Conservation (phyloP, 164 flowering plant species). For the Euptelea pleiosperma region DNA sequence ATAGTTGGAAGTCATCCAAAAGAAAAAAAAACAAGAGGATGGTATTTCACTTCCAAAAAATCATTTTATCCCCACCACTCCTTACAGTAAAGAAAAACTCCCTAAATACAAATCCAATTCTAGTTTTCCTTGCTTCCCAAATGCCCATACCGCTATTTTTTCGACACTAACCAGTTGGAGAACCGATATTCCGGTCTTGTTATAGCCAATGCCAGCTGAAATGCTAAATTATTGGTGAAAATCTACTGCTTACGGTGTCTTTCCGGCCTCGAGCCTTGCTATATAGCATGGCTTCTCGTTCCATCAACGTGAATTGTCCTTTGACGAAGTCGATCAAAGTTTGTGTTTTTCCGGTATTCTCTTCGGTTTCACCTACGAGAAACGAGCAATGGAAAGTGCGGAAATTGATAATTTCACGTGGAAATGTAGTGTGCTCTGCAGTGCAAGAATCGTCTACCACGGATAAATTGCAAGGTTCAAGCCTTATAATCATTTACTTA, state of each 20-base stretch:
- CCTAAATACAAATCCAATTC: no score
- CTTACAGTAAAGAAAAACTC: no score
- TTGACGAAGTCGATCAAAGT: constrained; percentile 8
- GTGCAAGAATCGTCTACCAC: constrained; percentile 29
- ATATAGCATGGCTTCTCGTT: constrained; percentile 20
- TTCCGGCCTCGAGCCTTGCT: not conserved
- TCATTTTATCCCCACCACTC: no score
- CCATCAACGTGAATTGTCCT: constrained; percentile 16
- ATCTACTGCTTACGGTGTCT: not conserved
- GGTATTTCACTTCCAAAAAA: no score
- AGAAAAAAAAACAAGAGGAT: no score
- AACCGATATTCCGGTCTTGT: no score
- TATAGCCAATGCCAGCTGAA: not conserved
- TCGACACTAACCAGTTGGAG: no score
- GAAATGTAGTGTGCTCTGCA: constrained; percentile 21
- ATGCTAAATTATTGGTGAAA: not conserved
- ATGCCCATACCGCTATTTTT: no score
- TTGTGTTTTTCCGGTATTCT: constrained; percentile 5
- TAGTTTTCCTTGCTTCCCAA: no score
- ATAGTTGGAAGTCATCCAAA: no score
- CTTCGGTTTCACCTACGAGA: constrained; percentile 6
- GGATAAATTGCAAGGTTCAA: no score
- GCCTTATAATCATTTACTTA: no score
- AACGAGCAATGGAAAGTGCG: constrained; percentile 2
- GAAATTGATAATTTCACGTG: constrained; percentile 7